Percentiles rank a stretch among this genome's conserved stretches.
These are phyloP conservation scores for Eucalyptus dawsonii DNA, from an alignment of 345 rosid genomes.

Conservation along the genomic window DNA sequence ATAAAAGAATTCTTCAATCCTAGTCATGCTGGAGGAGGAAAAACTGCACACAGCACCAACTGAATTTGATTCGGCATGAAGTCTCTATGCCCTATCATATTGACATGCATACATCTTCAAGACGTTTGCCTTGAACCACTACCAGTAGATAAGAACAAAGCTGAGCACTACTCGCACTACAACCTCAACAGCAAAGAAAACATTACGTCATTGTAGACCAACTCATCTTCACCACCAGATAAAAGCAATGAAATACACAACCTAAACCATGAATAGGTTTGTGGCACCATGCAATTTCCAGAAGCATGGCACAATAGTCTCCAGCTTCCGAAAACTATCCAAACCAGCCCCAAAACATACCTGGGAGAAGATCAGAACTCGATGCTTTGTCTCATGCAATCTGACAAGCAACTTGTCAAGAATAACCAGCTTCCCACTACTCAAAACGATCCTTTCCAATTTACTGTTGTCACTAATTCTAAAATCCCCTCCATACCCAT, in stretches of 20 bases:
- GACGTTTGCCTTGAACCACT: background rate
- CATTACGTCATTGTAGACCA: background rate
- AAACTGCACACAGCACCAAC: background rate
- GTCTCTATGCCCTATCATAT: background rate
- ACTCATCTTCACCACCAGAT: background rate
- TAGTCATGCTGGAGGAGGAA: background rate
- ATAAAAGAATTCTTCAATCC: background rate
- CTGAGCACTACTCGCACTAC: background rate
- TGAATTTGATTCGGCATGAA: background rate
- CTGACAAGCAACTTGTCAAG: constrained; percentile 92
- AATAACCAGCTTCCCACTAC: constrained; percentile 98
- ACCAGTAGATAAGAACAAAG: background rate
- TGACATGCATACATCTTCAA: background rate
- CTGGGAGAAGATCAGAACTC: constrained; percentile 97
- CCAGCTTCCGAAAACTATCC: background rate
- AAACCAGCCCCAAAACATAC: background rate
- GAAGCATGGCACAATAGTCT: background rate
- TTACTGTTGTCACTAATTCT: constrained; percentile 55
- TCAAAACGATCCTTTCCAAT: constrained; percentile 83
- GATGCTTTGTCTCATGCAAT: constrained; percentile 95
- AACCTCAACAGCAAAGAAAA: background rate
- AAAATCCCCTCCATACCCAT: constrained; percentile 91
- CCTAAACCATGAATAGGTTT: background rate
- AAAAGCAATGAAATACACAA: background rate
- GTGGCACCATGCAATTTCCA: background rate